phyloP scores from a whole-genome alignment of 768 basidiomycete genomes.

The Coprinopsis cinerea region DNA sequence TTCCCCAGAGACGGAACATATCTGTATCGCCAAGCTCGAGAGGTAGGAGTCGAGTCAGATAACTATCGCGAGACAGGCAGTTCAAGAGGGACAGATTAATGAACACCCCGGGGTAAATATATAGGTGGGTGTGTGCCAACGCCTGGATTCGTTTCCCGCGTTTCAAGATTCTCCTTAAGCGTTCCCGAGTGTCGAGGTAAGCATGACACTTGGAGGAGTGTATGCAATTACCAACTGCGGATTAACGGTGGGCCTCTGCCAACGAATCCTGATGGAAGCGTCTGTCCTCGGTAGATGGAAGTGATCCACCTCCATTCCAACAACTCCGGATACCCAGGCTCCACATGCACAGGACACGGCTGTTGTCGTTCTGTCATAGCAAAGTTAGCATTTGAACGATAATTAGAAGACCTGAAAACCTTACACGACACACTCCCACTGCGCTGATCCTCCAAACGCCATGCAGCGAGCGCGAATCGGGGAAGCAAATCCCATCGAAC shows the following conservation, averaged over 20 bases:
- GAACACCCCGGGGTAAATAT: neutral
- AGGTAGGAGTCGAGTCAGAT: neutral
- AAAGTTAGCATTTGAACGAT: too few relatives aligned
- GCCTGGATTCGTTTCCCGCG: neutral
- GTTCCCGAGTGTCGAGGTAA: slow-evolving; percentile 1
- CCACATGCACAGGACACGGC: too few relatives aligned
- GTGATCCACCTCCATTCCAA: neutral
- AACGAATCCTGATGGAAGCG: neutral
- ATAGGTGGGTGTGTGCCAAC: neutral
- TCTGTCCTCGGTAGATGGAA: slow-evolving; percentile 3
- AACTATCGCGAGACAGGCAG: too few relatives aligned
- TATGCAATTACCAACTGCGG: neutral
- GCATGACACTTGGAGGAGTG: neutral
- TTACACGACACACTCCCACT: too few relatives aligned
- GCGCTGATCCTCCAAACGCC: too few relatives aligned
- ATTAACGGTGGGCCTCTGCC: neutral
- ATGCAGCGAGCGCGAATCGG: too few relatives aligned
- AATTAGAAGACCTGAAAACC: too few relatives aligned
- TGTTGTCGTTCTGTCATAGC: too few relatives aligned
- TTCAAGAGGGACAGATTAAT: too few relatives aligned
- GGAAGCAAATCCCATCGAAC: too few relatives aligned
- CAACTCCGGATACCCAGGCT: neutral
- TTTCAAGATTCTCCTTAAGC: neutral
- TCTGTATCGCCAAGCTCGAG: neutral
- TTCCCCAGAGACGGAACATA: neutral